These are phyloP conservation scores for Brassica cretica DNA, from an alignment of 345 rosid genomes.

Conservation along the genomic window DNA sequence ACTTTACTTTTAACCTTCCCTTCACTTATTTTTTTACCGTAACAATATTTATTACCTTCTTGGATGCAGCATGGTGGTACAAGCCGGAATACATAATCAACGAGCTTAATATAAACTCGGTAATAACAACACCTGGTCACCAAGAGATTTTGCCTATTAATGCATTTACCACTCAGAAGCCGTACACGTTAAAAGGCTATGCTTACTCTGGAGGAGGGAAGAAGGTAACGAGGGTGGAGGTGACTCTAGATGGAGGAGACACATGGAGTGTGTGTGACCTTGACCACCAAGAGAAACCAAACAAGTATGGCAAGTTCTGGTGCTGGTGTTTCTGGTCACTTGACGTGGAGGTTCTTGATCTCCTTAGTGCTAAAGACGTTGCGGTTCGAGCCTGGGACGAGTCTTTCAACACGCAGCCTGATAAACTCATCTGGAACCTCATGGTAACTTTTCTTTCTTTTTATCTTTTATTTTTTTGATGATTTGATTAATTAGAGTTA, in stretches of 20 bases:
- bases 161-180: slow-evolving; percentile 81
- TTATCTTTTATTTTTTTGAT: background rate
- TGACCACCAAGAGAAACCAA: slow-evolving; percentile 73
- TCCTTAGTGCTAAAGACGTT: slow-evolving; percentile 76
- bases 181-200: slow-evolving; percentile 75
- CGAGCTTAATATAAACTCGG: slow-evolving; percentile 90
- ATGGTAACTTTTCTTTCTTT: slow-evolving; percentile 55
- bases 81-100: slow-evolving; percentile 84
- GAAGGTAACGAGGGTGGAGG: slow-evolving; percentile 92
- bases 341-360: slow-evolving; percentile 73
- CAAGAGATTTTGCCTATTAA: slow-evolving; percentile 83
- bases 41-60: background rate
- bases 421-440: slow-evolving; percentile 86
- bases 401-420: slow-evolving; percentile 87
- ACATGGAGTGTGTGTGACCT: slow-evolving; percentile 76
- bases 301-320: slow-evolving; percentile 72
- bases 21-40: background rate
- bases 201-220: slow-evolving; percentile 61
- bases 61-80: slow-evolving; percentile 58
- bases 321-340: slow-evolving; percentile 98
- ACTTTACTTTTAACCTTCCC: too few relatives aligned
- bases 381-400: slow-evolving; percentile 97
- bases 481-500: background rate
- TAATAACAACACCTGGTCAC: slow-evolving; percentile 80
- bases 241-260: slow-evolving; percentile 83